Evolutionary conservation across 495 filamentous ascomycete species (phyloP).

Genomic region (Peziza echinospora): DNA sequence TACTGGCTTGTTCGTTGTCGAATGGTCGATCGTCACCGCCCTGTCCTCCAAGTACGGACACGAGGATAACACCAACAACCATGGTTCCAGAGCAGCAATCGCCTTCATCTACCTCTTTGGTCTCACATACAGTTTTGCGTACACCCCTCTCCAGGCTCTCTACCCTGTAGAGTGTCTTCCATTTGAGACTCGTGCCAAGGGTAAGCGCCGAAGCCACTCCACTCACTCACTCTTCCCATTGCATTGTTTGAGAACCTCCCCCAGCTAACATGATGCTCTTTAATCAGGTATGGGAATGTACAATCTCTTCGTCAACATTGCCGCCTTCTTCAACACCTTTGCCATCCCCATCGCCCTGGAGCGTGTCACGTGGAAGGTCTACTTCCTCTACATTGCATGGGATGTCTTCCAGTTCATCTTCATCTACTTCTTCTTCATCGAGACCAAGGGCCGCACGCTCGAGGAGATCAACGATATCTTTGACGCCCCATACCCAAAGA

Average conservation of each 20-base stretch:
- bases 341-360: slow-evolving; percentile 13
- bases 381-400: slow-evolving; percentile 39
- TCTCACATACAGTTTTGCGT: slow-evolving; percentile 21
- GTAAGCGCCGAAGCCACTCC: slow-evolving; percentile 31
- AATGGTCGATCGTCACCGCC: slow-evolving; percentile 35
- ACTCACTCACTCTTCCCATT: not conserved
- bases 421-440: slow-evolving; percentile 27
- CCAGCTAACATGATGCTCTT: not conserved
- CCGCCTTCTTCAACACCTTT: slow-evolving; percentile 9
- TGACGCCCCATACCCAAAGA: slow-evolving; percentile 14
- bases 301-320: slow-evolving; percentile 26
- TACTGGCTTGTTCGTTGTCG: slow-evolving; percentile 27
- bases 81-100: slow-evolving; percentile 30
- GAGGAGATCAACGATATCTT: slow-evolving; percentile 19
- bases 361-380: slow-evolving; percentile 33
- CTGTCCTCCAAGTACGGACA: slow-evolving; percentile 33
- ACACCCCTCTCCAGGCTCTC: slow-evolving; percentile 43
- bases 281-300: slow-evolving; percentile 20
- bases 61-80: slow-evolving; percentile 21
- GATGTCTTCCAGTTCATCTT: slow-evolving; percentile 27
- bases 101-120: slow-evolving; percentile 41
- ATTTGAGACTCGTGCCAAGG: slow-evolving; percentile 41
- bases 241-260: not conserved
- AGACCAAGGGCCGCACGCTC: slow-evolving; percentile 1
- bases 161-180: slow-evolving; percentile 45